Percentiles rank a stretch among this genome's conserved stretches.
phyloP scores from a whole-genome alignment of 495 filamentous ascomycete species.

The Penicillium verhagenii region DNA sequence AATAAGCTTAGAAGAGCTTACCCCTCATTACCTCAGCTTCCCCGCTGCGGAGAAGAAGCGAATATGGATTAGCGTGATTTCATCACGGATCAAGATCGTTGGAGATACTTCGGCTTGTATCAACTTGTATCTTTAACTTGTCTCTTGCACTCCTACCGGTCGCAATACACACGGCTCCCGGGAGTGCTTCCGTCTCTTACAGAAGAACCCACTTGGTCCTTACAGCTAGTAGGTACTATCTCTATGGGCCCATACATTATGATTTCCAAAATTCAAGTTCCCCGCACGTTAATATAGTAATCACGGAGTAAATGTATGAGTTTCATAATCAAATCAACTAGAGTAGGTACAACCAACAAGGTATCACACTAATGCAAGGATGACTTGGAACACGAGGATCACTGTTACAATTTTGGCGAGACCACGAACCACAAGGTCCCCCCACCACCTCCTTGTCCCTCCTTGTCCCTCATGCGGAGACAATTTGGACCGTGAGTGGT shows the following conservation, averaged over 20 bases:
- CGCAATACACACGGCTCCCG: neutral
- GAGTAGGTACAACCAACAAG: neutral
- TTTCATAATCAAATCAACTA: neutral
- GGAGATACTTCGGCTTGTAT: neutral
- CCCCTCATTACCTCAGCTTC: constrained; percentile 31
- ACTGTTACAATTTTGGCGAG: neutral
- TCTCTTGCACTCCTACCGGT: neutral
- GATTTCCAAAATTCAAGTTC: neutral
- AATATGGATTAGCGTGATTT: neutral
- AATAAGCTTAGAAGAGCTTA: neutral
- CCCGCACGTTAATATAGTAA: neutral
- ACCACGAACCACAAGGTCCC: constrained; percentile 15
- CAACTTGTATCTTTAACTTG: too few relatives aligned
- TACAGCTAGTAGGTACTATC: neutral
- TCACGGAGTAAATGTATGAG: neutral
- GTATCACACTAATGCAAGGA: constrained; percentile 6
- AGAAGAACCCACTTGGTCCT: neutral
- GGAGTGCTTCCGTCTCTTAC: neutral
- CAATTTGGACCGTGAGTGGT: constrained; percentile 11
- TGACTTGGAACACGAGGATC: neutral
- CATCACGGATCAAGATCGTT: too few relatives aligned
- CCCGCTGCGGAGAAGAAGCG: constrained; percentile 12
- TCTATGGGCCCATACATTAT: too few relatives aligned
- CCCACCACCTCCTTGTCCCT: constrained; percentile 11
- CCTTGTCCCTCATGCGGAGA: constrained; percentile 27